These are phyloP conservation scores for Solanum lignicaule DNA, from an alignment of 257 asterid species.

Conservation along the genomic window DNA sequence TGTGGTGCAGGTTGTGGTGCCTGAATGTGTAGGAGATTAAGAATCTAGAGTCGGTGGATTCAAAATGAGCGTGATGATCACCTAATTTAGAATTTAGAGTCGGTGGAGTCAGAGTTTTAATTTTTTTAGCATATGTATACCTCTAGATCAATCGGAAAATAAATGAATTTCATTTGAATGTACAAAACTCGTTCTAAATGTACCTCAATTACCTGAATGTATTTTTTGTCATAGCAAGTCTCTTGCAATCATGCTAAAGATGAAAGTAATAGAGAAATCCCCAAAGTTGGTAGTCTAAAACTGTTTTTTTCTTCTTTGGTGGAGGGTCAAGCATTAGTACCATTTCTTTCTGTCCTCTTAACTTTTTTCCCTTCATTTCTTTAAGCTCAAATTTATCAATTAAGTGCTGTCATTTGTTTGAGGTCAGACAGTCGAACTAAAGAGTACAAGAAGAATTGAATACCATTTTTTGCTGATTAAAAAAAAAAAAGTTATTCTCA, in stretches of 20 bases:
- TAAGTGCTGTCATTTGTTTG: not conserved
- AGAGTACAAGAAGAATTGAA: not conserved
- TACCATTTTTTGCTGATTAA: not conserved
- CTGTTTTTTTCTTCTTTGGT: too few relatives aligned
- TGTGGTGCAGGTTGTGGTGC: slow-evolving; percentile 32
- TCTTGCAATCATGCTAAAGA: not conserved
- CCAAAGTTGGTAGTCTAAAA: not conserved
- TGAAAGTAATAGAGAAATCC: not conserved
- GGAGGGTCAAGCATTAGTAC: not conserved
- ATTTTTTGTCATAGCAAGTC: not conserved
- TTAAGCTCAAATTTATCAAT: not conserved
- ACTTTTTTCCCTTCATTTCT: not conserved
- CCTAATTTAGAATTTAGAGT: not conserved
- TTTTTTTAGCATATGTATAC: not conserved
- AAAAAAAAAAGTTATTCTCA: not conserved
- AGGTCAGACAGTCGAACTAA: not conserved
- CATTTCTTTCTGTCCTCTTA: not conserved
- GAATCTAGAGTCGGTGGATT: not conserved
- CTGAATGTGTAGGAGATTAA: not conserved
- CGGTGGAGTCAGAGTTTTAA: not conserved
- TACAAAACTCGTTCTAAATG: not conserved
- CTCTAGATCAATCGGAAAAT: not conserved
- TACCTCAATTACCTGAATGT: not conserved
- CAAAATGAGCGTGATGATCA: not conserved
- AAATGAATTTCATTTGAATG: not conserved